These are phyloP conservation scores for Amanita pallidorosea DNA, from an alignment of 768 basidiomycete genomes.

Conservation along the genomic window DNA sequence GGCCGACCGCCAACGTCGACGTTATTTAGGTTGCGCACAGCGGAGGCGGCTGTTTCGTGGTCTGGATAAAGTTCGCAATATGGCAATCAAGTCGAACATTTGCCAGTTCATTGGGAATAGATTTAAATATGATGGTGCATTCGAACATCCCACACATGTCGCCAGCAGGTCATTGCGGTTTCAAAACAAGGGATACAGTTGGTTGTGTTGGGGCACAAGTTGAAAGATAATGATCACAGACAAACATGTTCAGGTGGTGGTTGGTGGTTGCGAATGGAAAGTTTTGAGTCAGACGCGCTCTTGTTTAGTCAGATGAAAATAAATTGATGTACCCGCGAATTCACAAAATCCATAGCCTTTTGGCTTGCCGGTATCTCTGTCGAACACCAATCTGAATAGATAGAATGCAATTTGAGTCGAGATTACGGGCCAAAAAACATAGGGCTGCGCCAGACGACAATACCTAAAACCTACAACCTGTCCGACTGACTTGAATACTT, in stretches of 20 bases:
- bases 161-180: neutral
- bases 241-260: neutral
- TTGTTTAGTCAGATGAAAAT: conserved; percentile 15
- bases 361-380: conserved; percentile 89
- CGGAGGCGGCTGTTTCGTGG: conserved; percentile 91
- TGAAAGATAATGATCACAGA: conserved; percentile 3
- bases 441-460: conserved; percentile 8
- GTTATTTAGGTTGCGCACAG: conserved; percentile 92
- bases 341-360: conserved; percentile 92
- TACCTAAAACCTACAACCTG: conserved; percentile 86
- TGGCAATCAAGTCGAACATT: conserved; percentile 7
- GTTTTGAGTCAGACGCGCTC: conserved; percentile 27
- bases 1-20: conserved; percentile 87
- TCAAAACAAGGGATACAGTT: neutral
- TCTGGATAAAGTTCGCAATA: conserved; percentile 35
- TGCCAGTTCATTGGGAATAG: neutral
- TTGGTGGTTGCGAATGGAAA: conserved; percentile 4
- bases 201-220: conserved; percentile 1
- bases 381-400: conserved; percentile 63
- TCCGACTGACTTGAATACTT: conserved; percentile 82
- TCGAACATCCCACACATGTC: conserved; percentile 5
- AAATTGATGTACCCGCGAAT: conserved; percentile 66
- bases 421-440: neutral
- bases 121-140: neutral
- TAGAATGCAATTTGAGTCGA: conserved; percentile 6